These are phyloP conservation scores for Lichtheimia ramosa DNA, from an alignment of 371 early-diverging fungal species.

Conservation along the genomic window DNA sequence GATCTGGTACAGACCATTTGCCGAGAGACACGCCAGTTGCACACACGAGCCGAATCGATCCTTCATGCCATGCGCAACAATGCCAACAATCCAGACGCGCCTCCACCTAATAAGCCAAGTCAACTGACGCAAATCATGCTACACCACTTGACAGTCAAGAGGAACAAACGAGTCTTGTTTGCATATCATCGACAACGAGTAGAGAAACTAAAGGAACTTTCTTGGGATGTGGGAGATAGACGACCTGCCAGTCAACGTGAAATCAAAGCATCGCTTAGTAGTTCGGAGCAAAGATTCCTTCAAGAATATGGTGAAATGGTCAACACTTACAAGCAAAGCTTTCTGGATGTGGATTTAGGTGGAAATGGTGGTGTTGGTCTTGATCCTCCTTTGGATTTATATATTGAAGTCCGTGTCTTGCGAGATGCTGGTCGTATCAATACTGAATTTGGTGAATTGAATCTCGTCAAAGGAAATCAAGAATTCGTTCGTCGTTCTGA, in stretches of 20 bases:
- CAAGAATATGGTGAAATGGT: constrained; percentile 64
- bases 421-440: constrained; percentile 87
- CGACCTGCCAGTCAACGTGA: constrained; percentile 36
- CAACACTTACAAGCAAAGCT: constrained; percentile 62
- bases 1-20: constrained; percentile 80
- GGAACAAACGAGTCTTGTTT: constrained; percentile 88
- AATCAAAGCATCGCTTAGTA: constrained; percentile 52
- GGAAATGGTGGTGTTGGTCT: constrained; percentile 68
- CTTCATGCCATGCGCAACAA: constrained; percentile 25
- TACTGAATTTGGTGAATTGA: constrained; percentile 78
- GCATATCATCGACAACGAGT: constrained; percentile 83
- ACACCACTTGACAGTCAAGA: constrained; percentile 56
- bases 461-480: constrained; percentile 75
- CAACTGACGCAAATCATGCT: constrained; percentile 48
- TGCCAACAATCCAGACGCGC: background rate
- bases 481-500: constrained; percentile 84
- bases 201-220: constrained; percentile 68
- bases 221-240: constrained; percentile 71
- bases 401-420: constrained; percentile 84
- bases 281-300: constrained; percentile 66
- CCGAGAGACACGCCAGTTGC: constrained; percentile 72
- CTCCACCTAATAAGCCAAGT: constrained; percentile 19
- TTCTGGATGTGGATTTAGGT: constrained; percentile 75
- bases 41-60: constrained; percentile 31
- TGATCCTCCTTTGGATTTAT: constrained; percentile 86